Evolutionary conservation across 2,329 filamentous ascomycete species (phyloP).

Genomic region (Arthrobotrys pseudoclavata): DNA sequence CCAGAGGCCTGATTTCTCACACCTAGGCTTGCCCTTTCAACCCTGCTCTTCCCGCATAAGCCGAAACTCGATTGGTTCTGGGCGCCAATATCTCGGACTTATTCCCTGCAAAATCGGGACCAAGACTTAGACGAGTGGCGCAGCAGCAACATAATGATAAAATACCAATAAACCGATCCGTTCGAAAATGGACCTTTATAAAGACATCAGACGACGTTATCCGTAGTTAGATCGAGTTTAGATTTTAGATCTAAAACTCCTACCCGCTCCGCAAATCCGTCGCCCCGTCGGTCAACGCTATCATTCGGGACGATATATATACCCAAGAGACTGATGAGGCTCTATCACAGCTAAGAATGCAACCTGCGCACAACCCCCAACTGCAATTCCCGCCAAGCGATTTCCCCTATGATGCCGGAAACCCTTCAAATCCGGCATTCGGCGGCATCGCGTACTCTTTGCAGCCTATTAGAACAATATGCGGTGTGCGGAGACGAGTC

Average conservation of each 20-base stretch:
- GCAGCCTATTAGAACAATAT: slow-evolving; percentile 8
- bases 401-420: slow-evolving; percentile 1
- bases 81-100: neutral
- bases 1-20: too few species aligned
- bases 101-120: slow-evolving; percentile 1
- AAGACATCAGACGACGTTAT: neutral
- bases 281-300: neutral
- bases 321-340: neutral
- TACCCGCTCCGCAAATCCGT: neutral
- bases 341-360: neutral
- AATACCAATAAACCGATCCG: neutral
- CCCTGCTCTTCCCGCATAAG: slow-evolving; percentile 1
- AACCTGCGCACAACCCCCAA: neutral
- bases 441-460: slow-evolving; percentile 8
- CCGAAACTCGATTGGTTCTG: neutral
- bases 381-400: neutral
- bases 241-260: neutral
- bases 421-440: neutral
- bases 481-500: neutral
- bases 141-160: neutral
- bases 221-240: neutral
- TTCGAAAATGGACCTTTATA: neutral
- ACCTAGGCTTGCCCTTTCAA: neutral
- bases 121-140: neutral
- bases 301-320: neutral